Percentiles rank a stretch among this genome's conserved stretches.
Conservation (phyloP, 2,329 filamentous ascomycete species). For the Alternaria burnsii region DNA sequence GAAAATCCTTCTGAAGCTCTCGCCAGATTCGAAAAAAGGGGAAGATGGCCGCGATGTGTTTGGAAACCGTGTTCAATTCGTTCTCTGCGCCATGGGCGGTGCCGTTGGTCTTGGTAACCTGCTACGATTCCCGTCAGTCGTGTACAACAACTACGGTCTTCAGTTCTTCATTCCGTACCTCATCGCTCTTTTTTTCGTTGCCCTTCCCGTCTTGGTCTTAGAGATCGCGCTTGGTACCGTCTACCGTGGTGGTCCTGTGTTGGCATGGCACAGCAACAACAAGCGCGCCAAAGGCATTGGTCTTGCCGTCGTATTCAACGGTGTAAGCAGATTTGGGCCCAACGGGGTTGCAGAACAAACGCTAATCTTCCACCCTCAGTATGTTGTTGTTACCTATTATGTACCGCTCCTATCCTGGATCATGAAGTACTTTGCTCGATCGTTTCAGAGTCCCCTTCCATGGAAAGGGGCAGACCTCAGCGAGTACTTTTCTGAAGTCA, state of each 20-base stretch:
- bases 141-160: slow-evolving; percentile 30
- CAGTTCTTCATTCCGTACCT: slow-evolving; percentile 28
- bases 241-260: slow-evolving; percentile 29
- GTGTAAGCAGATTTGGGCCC: slow-evolving; percentile 3
- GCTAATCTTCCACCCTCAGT: neutral
- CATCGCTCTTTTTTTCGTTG: slow-evolving; percentile 25
- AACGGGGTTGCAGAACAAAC: too few species aligned
- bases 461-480: slow-evolving; percentile 8
- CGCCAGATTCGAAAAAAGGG: too few species aligned
- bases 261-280: slow-evolving; percentile 30
- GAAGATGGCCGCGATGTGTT: too few species aligned
- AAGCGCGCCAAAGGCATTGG: slow-evolving; percentile 26
- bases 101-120: slow-evolving; percentile 27
- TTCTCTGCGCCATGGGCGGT: slow-evolving; percentile 26
- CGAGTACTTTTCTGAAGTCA: slow-evolving; percentile 5
- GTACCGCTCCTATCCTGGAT: slow-evolving; percentile 24
- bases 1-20: too few species aligned
- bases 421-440: slow-evolving; percentile 12
- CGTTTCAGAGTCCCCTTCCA: slow-evolving; percentile 9
- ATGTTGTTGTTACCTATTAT: slow-evolving; percentile 24
- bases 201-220: slow-evolving; percentile 24
- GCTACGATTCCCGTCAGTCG: slow-evolving; percentile 24
- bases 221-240: slow-evolving; percentile 28
- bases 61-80: slow-evolving; percentile 17
- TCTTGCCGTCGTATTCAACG: slow-evolving; percentile 17